Evolutionary conservation across 768 basidiomycete species (phyloP).

Genomic region (Termitomyces sp.): DNA sequence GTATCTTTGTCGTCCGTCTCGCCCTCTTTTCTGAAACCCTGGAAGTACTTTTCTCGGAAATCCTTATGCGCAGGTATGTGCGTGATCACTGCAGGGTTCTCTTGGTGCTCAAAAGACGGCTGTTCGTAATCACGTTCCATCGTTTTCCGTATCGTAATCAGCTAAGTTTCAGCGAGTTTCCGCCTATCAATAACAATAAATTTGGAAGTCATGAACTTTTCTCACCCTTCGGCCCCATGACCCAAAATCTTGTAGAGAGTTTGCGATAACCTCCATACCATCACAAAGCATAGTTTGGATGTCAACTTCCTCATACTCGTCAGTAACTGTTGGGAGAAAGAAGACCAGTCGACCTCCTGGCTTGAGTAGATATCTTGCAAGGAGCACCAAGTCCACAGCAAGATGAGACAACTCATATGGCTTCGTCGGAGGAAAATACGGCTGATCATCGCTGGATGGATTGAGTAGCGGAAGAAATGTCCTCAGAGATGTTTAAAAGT

Average conservation of each 20-base stretch:
- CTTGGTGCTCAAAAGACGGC: slow-evolving; percentile 45
- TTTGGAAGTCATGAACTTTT: slow-evolving; percentile 5
- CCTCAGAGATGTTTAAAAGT: background rate
- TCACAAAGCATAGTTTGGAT: slow-evolving; percentile 70
- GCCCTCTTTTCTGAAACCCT: slow-evolving; percentile 57
- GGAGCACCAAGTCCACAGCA: slow-evolving; percentile 70
- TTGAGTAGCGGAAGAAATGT: background rate
- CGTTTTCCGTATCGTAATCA: slow-evolving; percentile 85
- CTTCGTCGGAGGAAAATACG: slow-evolving; percentile 84
- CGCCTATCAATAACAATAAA: background rate
- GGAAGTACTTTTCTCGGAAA: slow-evolving; percentile 86
- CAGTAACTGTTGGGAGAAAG: slow-evolving; percentile 89
- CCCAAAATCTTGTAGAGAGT: slow-evolving; percentile 90
- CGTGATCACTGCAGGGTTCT: slow-evolving; percentile 8
- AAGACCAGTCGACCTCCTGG: slow-evolving; percentile 89
- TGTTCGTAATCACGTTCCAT: slow-evolving; percentile 37
- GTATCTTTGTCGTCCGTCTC: background rate
- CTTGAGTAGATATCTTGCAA: slow-evolving; percentile 79
- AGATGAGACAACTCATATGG: slow-evolving; percentile 91
- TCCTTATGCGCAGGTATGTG: slow-evolving; percentile 82
- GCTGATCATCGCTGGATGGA: slow-evolving; percentile 43
- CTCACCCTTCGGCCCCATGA: slow-evolving; percentile 90
- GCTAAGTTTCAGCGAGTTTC: slow-evolving; percentile 32
- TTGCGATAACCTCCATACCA: slow-evolving; percentile 85
- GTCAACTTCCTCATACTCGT: slow-evolving; percentile 87